Percentiles rank a stretch among this genome's conserved stretches.
phyloP scores from a whole-genome alignment of 495 filamentous ascomycete genomes.

The Astrocystis sublimbata region DNA sequence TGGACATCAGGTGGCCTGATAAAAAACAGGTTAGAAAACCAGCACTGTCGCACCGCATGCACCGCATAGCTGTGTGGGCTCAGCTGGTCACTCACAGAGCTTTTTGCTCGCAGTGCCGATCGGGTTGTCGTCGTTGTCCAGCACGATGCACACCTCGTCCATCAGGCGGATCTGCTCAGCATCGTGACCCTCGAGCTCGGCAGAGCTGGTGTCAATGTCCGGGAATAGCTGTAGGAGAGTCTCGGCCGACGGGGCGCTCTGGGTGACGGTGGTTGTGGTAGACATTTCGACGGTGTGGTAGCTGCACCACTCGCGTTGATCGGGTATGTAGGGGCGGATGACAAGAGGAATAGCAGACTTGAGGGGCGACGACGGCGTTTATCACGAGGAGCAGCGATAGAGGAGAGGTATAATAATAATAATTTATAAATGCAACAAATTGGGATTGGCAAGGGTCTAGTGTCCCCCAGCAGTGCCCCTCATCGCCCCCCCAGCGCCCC shows the following conservation, averaged over 20 bases:
- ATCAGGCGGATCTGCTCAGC: constrained; percentile 96
- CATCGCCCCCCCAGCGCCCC: too few species aligned
- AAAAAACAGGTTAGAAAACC: constrained; percentile 14
- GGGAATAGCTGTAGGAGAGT: constrained; percentile 89
- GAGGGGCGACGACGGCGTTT: constrained; percentile 15
- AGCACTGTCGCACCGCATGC: background rate
- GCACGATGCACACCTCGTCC: constrained; percentile 98
- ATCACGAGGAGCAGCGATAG: constrained; percentile 2
- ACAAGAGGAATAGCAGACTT: constrained; percentile 1
- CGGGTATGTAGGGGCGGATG: background rate
- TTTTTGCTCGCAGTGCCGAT: constrained; percentile 99
- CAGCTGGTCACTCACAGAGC: constrained; percentile 65
- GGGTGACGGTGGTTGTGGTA: constrained; percentile 41
- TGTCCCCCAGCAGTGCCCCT: background rate
- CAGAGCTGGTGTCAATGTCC: constrained; percentile 87
- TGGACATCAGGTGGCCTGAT: constrained; percentile 94
- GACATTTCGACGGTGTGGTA: constrained; percentile 30
- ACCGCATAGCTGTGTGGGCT: too few species aligned
- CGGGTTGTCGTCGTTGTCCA: constrained; percentile 87
- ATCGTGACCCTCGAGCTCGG: constrained; percentile 82
- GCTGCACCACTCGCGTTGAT: background rate
- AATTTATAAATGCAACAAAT: background rate
- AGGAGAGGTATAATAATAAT: background rate
- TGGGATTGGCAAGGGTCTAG: constrained; percentile 3
- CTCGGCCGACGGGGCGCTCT: constrained; percentile 71